Percentiles rank a stretch among this genome's conserved stretches.
Evolutionary conservation across 306 rosid genomes (phyloP).

Genomic region (Sicyos edulis): DNA sequence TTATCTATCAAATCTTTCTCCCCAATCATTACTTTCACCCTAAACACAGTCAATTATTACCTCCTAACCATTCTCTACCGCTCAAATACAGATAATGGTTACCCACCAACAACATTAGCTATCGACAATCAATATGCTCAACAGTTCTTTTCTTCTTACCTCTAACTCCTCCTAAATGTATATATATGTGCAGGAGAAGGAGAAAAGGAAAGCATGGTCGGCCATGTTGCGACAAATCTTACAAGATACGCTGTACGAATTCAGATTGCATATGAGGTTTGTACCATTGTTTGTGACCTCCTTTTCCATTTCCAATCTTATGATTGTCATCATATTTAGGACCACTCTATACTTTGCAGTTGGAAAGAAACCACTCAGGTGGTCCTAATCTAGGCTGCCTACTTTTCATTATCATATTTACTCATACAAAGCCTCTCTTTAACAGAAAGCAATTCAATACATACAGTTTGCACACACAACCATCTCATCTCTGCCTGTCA

Average conservation of each 20-base stretch:
- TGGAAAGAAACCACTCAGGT: conserved; percentile 7
- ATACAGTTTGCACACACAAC: conserved; percentile 12
- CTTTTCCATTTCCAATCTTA: conserved; percentile 16
- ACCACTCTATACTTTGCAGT: conserved; percentile 8
- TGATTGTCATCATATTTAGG: conserved; percentile 15
- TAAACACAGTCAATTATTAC: too few relatives aligned
- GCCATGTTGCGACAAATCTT: background rate
- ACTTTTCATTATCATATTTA: conserved; percentile 8
- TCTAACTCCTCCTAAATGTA: too few relatives aligned
- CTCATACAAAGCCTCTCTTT: background rate
- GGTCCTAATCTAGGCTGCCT: conserved; percentile 17
- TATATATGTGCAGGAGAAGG: too few relatives aligned
- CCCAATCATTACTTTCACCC: too few relatives aligned
- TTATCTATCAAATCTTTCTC: too few relatives aligned
- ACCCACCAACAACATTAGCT: too few relatives aligned
- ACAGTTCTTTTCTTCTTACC: too few relatives aligned
- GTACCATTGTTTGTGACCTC: background rate
- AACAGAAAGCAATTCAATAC: conserved; percentile 5
- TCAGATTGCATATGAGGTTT: background rate
- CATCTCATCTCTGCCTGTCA: background rate
- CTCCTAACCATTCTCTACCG: too few relatives aligned
- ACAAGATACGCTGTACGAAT: conserved; percentile 12
- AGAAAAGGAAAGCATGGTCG: background rate
- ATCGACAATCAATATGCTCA: too few relatives aligned
- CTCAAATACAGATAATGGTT: too few relatives aligned